These are phyloP conservation scores for Penicillium italicum DNA, from an alignment of 2,329 filamentous ascomycete genomes.

Conservation along the genomic window DNA sequence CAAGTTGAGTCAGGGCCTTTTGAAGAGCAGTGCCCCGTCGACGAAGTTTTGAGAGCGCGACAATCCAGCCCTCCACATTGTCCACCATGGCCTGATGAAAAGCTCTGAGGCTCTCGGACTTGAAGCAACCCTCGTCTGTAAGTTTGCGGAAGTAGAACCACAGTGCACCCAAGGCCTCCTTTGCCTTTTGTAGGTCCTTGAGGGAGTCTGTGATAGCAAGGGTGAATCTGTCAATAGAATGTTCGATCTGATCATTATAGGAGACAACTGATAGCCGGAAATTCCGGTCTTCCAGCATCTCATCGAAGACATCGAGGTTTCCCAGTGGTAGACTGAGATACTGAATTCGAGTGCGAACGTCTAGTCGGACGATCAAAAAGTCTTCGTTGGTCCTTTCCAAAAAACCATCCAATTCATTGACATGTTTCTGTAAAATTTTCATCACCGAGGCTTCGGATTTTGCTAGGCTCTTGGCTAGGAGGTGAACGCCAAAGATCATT, in stretches of 20 bases:
- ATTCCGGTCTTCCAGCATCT: conserved; percentile 77
- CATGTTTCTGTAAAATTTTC: conserved; percentile 82
- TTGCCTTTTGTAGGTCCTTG: conserved; percentile 73
- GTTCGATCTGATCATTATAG: conserved; percentile 87
- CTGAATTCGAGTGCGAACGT: conserved; percentile 75
- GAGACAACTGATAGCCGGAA: conserved; percentile 80
- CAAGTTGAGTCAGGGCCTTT: conserved; percentile 66
- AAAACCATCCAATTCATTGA: conserved; percentile 91
- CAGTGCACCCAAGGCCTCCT: conserved; percentile 72
- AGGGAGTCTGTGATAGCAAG: conserved; percentile 71
- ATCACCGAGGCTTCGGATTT: conserved; percentile 87
- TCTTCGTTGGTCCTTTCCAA: conserved; percentile 83
- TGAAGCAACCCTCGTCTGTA: conserved; percentile 57
- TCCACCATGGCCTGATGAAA: conserved; percentile 88
- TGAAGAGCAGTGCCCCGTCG: conserved; percentile 68
- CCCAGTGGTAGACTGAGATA: conserved; percentile 78
- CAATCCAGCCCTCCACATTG: conserved; percentile 86
- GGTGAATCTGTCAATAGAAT: conserved; percentile 77
- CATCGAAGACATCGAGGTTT: conserved; percentile 77
- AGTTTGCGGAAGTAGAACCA: conserved; percentile 69
- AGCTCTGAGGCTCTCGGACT: conserved; percentile 59
- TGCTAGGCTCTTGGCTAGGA: conserved; percentile 78
- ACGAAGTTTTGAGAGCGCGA: conserved; percentile 73
- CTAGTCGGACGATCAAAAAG: conserved; percentile 70
- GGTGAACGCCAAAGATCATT: conserved; percentile 88